These are phyloP conservation scores for Fraxinus excelsior DNA, from an alignment of 257 asterid genomes.

Conservation along the genomic window DNA sequence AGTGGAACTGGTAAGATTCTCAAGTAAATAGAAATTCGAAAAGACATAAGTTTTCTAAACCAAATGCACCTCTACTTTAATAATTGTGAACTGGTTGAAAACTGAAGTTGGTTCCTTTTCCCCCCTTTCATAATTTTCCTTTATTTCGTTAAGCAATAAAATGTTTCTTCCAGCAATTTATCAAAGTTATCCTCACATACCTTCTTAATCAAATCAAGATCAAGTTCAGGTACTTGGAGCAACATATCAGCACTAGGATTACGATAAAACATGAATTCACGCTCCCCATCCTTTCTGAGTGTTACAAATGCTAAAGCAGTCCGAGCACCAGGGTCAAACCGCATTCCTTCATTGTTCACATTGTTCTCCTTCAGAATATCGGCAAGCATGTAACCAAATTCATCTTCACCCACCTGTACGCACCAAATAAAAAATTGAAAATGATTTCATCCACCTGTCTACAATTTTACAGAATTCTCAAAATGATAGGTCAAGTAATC, in stretches of 20 bases:
- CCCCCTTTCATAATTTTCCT: too few relatives aligned
- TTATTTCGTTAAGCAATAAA: too few relatives aligned
- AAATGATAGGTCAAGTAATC: not conserved
- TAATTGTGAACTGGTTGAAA: too few relatives aligned
- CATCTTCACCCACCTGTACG: slow-evolving; percentile 95
- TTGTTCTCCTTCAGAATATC: slow-evolving; percentile 25
- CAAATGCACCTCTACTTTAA: too few relatives aligned
- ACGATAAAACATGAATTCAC: slow-evolving; percentile 97
- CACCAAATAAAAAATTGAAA: slow-evolving; percentile 13
- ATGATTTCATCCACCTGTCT: not conserved
- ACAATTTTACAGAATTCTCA: not conserved
- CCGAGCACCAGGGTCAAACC: slow-evolving; percentile 97
- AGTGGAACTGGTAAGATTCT: not conserved
- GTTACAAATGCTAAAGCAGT: slow-evolving; percentile 98
- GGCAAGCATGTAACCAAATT: slow-evolving; percentile 92
- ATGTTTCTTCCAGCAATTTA: not conserved
- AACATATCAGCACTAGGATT: slow-evolving; percentile 99
- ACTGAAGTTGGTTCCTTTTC: too few relatives aligned
- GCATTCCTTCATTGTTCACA: slow-evolving; percentile 85
- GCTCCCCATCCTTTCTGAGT: slow-evolving; percentile 90
- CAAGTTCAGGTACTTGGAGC: slow-evolving; percentile 76
- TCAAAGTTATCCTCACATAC: slow-evolving; percentile 36
- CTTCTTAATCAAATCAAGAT: slow-evolving; percentile 78
- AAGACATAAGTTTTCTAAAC: too few relatives aligned
- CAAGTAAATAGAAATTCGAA: not conserved